Conservation (phyloP, 495 filamentous ascomycete genomes). For the Collariella sp. region DNA sequence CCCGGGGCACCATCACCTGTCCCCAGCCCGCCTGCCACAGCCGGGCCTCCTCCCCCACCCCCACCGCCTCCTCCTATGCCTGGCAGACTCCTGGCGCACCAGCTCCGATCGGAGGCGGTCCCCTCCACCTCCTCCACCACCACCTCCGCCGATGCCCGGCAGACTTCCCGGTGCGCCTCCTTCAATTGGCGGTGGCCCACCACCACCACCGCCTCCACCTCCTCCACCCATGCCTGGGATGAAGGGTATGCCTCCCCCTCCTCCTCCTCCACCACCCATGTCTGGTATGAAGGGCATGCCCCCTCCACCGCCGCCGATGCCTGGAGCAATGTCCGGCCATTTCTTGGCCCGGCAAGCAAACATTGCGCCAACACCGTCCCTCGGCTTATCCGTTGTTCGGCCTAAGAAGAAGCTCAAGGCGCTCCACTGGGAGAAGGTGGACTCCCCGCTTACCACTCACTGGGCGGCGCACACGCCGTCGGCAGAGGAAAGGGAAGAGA, state of each 20-base stretch:
- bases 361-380: slow-evolving; percentile 26
- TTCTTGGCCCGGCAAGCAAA: slow-evolving; percentile 43
- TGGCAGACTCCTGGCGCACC: slow-evolving; percentile 29
- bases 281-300: slow-evolving; percentile 32
- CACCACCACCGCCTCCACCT: slow-evolving; percentile 33
- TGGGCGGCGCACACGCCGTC: slow-evolving; percentile 86
- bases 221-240: slow-evolving; percentile 34
- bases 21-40: not conserved
- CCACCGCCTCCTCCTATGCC: slow-evolving; percentile 33
- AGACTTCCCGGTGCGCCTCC: slow-evolving; percentile 45
- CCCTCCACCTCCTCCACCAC: slow-evolving; percentile 15
- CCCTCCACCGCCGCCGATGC: slow-evolving; percentile 48
- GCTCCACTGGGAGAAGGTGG: slow-evolving; percentile 98
- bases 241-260: slow-evolving; percentile 34
- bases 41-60: slow-evolving; percentile 14
- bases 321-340: slow-evolving; percentile 48
- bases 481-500: slow-evolving; percentile 77
- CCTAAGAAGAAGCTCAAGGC: slow-evolving; percentile 99
- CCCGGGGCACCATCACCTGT: slow-evolving; percentile 44
- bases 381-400: slow-evolving; percentile 63
- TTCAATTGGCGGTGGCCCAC: slow-evolving; percentile 32
- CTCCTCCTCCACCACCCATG: slow-evolving; percentile 40
- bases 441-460: slow-evolving; percentile 85
- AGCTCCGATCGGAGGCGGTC: slow-evolving; percentile 36
- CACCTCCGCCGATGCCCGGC: slow-evolving; percentile 41